Evolutionary conservation across 108 stramenopile species (phyloP), one percentile per base, ranked within the genome.

Genomic region (Skeletonema potamos): DNA sequence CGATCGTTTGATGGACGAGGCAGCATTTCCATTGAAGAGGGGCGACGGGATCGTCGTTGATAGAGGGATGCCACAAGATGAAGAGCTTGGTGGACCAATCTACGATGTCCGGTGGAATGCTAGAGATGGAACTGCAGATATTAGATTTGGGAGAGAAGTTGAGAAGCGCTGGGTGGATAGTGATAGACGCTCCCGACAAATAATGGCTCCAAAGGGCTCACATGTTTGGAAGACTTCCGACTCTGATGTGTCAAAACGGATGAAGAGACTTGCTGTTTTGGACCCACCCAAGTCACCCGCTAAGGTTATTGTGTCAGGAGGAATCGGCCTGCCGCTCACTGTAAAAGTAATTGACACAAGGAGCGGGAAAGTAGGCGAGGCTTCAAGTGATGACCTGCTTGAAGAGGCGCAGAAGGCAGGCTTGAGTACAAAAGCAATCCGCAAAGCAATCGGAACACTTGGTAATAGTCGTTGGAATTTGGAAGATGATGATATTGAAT

Each of bases 1-100:
- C 58, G 77, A 76, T 15, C 9, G 43, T 29, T 28, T 41, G 57
- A 32, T 44, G 9, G 44, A 11, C n/a, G 7, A 39, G 58, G 58
- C 33, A 6, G 65, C 36, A 1, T 15, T 27, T 15, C 71, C 75
- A 26, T 61, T 92, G 2, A 89, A 89, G 56, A 63, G 70, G 13
- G 91, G 91, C 6, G 91, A 89, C 74, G 91, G 91, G n/a, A 67
- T 92, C 10, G 91, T 92, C 8, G 70, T 92, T 39, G 91, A 92
- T 84, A 62, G 87, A 56, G 87, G 86, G 17, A 72, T 86, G 70
- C 77, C 87, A 17, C 81, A 88, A 76, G 82, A 86, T 36, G 73
- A 81, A 72, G 90, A 91, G 55, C 74, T 91, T 17, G 88, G 91
- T 27, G 88, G 87, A 29, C 78, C 79, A 27, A 62, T 84, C 4